Evolutionary conservation across 2,329 filamentous ascomycete species (phyloP), one percentile per base, ranked within the genome.

Genomic region (Fusarium sp.): DNA sequence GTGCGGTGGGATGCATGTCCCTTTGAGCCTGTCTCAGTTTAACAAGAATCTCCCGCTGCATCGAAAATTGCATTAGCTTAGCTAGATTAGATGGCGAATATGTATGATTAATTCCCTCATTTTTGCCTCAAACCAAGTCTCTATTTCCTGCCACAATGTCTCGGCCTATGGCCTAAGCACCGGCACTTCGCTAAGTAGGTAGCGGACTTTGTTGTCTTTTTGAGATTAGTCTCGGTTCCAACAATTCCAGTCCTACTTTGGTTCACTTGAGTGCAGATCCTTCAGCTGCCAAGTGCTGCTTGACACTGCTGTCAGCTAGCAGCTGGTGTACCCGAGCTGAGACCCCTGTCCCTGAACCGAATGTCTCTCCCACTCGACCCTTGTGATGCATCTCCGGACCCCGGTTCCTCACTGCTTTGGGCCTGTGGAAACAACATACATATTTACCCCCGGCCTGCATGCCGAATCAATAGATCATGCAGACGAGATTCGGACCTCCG

Each of bases 1-100:
- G 78, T 83, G 5, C 77, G 82, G 7, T 83, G 81, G 82, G 80
- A 82, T 56, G 80, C 79, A 10, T 45, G 73, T 20, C 73, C 79
- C 5, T 82, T 82, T 52, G 40, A 63, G 34, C 22, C 29, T 47
- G 37, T 61, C 29, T 47, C 27, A 24, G 57, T 18, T 27, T 27
- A 20, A 34, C 16, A n/a, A 13, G 22, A 37, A 7, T 27, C 7
- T 38, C 37, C 13, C 9, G 18, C 37, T 16, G 57, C 11, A 14
- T 50, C 40, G 16, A 27, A 9, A 57, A 16, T 9, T 16, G 38
- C 7, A 24, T 45, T 24, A 22, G 16, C 20, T 20, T 50, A 50
- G 47, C 7, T 63, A 42, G 47, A 40, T 56, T 63, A 42, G 47
- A 40, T 56, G 37, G n/a, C 29, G 31, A n/a, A 37, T 18, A 29